phyloP scores from a whole-genome alignment of 129 eudicot genomes.

The Flaveria robusta region DNA sequence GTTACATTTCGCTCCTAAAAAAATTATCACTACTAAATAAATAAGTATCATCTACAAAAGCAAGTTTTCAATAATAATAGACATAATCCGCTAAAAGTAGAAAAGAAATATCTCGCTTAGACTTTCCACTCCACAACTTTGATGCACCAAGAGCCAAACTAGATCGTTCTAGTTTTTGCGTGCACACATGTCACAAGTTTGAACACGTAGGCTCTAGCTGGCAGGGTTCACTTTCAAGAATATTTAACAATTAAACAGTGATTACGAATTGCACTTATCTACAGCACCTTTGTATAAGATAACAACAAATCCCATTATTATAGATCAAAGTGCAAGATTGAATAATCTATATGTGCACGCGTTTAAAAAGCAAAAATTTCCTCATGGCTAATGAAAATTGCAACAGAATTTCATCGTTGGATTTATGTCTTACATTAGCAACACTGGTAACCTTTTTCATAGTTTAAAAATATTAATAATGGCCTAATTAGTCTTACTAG shows the following conservation, averaged over 20 bases:
- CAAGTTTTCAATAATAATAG: no score
- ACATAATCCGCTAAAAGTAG: no score
- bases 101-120: no score
- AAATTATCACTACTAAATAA: no score
- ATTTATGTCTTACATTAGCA: no score
- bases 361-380: constrained; percentile 23
- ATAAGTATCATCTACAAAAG: no score
- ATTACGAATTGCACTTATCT: constrained; percentile 40
- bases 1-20: no score
- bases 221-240: constrained; percentile 18
- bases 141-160: background rate
- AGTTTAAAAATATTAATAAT: constrained; percentile 23
- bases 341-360: constrained; percentile 27
- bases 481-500: constrained; percentile 25
- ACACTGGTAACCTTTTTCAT: background rate
- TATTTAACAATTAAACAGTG: constrained; percentile 32
- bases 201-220: background rate
- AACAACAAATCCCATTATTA: constrained; percentile 23
- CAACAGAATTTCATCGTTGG: constrained; percentile 12
- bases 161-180: background rate
- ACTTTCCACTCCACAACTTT: background rate
- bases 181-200: background rate
- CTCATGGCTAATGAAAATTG: background rate
- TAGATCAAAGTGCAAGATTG: constrained; percentile 4
- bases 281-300: constrained; percentile 13